Percentiles rank a stretch among this genome's conserved stretches.
Evolutionary conservation across 306 rosid species (phyloP).

Genomic region (Trifolium fragiferum): DNA sequence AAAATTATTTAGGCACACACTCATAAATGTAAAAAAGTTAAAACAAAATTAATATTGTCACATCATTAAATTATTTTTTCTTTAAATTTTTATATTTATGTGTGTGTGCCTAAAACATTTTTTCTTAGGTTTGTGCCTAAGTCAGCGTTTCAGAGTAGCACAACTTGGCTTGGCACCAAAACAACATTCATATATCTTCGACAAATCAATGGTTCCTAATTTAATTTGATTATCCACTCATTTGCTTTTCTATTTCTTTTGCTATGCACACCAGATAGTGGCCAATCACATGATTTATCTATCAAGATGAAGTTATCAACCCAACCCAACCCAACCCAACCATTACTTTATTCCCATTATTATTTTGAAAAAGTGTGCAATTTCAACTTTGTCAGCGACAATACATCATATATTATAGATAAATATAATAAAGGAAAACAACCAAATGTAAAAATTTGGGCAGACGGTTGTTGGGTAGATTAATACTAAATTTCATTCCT

Average conservation of each 20-base stretch:
- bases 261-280: slow-evolving; percentile 24
- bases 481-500: no score
- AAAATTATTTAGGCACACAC: no score
- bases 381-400: not conserved
- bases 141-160: no score
- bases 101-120: no score
- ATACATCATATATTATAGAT: no score
- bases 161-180: slow-evolving; percentile 26
- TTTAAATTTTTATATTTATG: no score
- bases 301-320: slow-evolving; percentile 26
- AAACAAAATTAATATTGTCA: no score
- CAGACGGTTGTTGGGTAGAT: no score
- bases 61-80: no score
- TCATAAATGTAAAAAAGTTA: no score
- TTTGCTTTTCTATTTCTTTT: slow-evolving; percentile 7
- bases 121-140: no score
- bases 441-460: not conserved
- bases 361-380: not conserved
- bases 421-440: not conserved
- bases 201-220: slow-evolving; percentile 38
- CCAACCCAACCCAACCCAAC: slow-evolving; percentile 28
- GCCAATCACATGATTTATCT: slow-evolving; percentile 29
- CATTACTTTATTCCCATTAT: not conserved
- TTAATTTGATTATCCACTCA: slow-evolving; percentile 37
- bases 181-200: not conserved